phyloP scores from a whole-genome alignment of 192 early-diverging fungal genomes.

The Coemansia sp. region DNA sequence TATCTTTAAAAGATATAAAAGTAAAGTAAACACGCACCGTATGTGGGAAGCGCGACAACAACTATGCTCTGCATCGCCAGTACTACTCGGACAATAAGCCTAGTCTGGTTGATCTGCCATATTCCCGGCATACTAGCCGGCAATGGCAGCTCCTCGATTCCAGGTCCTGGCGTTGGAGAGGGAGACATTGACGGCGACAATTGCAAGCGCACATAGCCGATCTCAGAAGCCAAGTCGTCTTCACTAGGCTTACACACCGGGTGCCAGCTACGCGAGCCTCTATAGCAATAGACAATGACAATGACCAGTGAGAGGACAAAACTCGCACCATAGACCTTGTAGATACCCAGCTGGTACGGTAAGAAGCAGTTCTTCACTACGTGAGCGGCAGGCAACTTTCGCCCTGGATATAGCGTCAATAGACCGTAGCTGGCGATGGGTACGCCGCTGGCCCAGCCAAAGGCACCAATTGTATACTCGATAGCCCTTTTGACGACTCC shows the following conservation, averaged over 20 bases:
- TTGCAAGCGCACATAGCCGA: background rate
- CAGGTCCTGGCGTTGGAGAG: background rate
- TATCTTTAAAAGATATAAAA: constrained; percentile 12
- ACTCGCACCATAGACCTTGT: constrained; percentile 31
- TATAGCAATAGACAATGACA: constrained; percentile 11
- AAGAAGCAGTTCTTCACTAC: constrained; percentile 63
- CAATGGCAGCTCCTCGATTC: background rate
- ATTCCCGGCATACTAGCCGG: background rate
- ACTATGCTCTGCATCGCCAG: constrained; percentile 16
- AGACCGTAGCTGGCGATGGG: constrained; percentile 59
- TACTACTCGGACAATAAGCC: background rate
- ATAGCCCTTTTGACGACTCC: background rate
- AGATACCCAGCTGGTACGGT: constrained; percentile 69
- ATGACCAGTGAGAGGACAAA: constrained; percentile 22
- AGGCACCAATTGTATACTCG: constrained; percentile 64
- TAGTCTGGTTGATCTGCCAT: no score
- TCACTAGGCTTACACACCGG: background rate
- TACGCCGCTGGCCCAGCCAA: constrained; percentile 64
- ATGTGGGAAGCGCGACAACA: constrained; percentile 18
- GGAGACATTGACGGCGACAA: background rate
- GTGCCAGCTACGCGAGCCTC: constrained; percentile 1
- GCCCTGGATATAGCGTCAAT: constrained; percentile 45
- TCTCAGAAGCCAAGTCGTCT: background rate
- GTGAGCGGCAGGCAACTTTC: background rate
- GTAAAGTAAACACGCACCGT: constrained; percentile 12